These are phyloP conservation scores for Linum usitatissimum DNA, from an alignment of 345 rosid species.

Conservation along the genomic window DNA sequence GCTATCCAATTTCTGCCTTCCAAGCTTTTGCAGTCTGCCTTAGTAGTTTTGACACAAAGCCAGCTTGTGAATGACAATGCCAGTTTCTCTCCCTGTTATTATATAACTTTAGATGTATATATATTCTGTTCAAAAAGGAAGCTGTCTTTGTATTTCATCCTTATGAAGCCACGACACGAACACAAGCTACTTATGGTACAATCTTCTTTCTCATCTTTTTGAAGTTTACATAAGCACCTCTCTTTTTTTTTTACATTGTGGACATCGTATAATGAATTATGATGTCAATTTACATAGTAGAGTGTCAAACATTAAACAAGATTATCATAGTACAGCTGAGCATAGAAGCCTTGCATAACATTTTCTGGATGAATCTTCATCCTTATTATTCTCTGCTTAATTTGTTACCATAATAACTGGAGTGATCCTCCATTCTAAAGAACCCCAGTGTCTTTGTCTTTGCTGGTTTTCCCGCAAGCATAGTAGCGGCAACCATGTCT, in stretches of 20 bases:
- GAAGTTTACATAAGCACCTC: too few relatives aligned
- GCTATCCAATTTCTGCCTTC: constrained; percentile 85
- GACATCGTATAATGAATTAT: too few relatives aligned
- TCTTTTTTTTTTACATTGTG: too few relatives aligned
- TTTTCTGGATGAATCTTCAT: background rate
- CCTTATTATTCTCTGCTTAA: background rate
- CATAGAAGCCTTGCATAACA: background rate
- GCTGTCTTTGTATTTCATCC: background rate
- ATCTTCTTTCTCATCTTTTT: too few relatives aligned
- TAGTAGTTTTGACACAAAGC: constrained; percentile 95
- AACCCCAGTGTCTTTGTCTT: constrained; percentile 30
- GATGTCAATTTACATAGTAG: background rate
- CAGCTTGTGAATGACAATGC: constrained; percentile 57
- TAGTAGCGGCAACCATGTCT: constrained; percentile 59
- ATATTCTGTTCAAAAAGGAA: constrained; percentile 21
- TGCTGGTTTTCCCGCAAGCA: constrained; percentile 29
- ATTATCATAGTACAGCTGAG: background rate
- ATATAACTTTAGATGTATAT: constrained; percentile 27
- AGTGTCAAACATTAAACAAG: background rate
- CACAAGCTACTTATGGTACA: too few relatives aligned
- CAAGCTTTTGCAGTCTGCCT: constrained; percentile 93
- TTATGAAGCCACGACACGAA: too few relatives aligned
- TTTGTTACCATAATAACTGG: background rate
- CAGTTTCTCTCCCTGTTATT: background rate
- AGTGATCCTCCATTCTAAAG: constrained; percentile 6